Conservation (phyloP, 805 yeast species). For the Ogataea henricii region DNA sequence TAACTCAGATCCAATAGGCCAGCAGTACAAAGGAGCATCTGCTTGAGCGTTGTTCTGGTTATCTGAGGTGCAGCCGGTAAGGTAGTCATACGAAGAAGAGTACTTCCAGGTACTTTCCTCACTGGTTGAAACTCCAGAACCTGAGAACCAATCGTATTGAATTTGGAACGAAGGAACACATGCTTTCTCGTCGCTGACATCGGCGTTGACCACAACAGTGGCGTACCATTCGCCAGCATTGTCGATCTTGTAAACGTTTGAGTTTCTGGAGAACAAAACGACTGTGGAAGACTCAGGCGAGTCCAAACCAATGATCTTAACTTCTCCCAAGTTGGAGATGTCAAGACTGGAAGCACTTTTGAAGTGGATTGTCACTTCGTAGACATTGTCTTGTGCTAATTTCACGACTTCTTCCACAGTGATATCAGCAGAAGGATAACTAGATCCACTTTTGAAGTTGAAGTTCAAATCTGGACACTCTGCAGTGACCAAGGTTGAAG, state of each 20-base stretch:
- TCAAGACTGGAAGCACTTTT: slow-evolving; percentile 11
- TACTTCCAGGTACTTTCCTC: slow-evolving; percentile 18
- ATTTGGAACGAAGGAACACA: slow-evolving; percentile 35
- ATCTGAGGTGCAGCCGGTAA: slow-evolving; percentile 30
- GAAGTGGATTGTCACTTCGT: slow-evolving; percentile 22
- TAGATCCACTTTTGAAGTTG: slow-evolving; percentile 8
- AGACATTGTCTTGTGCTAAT: slow-evolving; percentile 10
- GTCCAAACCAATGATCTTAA: slow-evolving; percentile 32
- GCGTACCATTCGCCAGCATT: slow-evolving; percentile 33
- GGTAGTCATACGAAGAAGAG: slow-evolving; percentile 27
- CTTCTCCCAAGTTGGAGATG: slow-evolving; percentile 26
- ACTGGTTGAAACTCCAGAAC: slow-evolving; percentile 16
- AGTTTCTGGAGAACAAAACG: slow-evolving; percentile 30
- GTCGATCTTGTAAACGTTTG: slow-evolving; percentile 20
- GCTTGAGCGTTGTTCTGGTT: slow-evolving; percentile 32
- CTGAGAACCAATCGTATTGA: slow-evolving; percentile 36
- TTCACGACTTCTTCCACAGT: slow-evolving; percentile 14
- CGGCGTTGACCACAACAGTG: slow-evolving; percentile 30
- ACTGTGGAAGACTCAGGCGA: slow-evolving; percentile 30
- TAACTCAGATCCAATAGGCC: slow-evolving; percentile 13
- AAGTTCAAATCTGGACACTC: slow-evolving; percentile 22
- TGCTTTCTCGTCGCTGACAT: slow-evolving; percentile 10
- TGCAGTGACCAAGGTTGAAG: slow-evolving; percentile 4
- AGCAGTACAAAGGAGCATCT: slow-evolving; percentile 31
- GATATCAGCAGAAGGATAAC: slow-evolving; percentile 23